These are phyloP conservation scores for Debaryomycetaceae sp. DNA, from an alignment of 1,139 yeast genomes.

Conservation along the genomic window DNA sequence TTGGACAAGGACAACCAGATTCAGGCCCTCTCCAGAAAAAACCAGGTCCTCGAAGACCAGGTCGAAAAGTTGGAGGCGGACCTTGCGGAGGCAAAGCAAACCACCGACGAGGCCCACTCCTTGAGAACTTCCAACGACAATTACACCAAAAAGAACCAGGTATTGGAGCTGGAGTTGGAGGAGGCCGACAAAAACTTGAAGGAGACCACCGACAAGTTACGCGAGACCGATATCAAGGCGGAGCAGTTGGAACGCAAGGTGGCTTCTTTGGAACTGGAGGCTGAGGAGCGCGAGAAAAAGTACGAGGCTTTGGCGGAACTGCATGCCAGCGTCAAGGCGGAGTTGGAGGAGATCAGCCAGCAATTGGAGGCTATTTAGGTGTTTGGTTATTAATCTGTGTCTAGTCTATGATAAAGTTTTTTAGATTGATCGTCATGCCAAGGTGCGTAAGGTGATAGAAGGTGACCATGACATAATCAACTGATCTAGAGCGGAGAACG, in stretches of 20 bases:
- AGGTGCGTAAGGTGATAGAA: too few relatives aligned
- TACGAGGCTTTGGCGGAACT: constrained; percentile 80
- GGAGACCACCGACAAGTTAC: constrained; percentile 87
- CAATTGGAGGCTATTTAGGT: constrained; percentile 77
- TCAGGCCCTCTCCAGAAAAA: constrained; percentile 85
- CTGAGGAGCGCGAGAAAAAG: constrained; percentile 86
- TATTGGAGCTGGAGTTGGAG: constrained; percentile 90
- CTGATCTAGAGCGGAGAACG: too few relatives aligned
- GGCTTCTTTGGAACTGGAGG: constrained; percentile 82
- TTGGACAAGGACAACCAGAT: constrained; percentile 92
- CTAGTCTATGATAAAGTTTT: too few relatives aligned
- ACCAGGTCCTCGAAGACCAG: constrained; percentile 80
- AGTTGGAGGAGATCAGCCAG: constrained; percentile 87
- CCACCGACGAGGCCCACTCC: constrained; percentile 88
- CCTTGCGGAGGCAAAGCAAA: constrained; percentile 71
- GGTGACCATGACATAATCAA: too few relatives aligned
- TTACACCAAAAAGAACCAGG: constrained; percentile 83
- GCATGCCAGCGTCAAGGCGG: constrained; percentile 75
- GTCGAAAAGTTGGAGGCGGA: constrained; percentile 81
- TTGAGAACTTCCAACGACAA: constrained; percentile 85
- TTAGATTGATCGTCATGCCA: too few relatives aligned
- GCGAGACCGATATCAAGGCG: constrained; percentile 93
- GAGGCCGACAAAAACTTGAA: constrained; percentile 84
- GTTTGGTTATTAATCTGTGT: too few relatives aligned
- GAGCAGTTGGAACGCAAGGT: constrained; percentile 96